Base-by-base conservation (phyloP, 2,329 filamentous ascomycete species). In the Fusarium udum region DNA sequence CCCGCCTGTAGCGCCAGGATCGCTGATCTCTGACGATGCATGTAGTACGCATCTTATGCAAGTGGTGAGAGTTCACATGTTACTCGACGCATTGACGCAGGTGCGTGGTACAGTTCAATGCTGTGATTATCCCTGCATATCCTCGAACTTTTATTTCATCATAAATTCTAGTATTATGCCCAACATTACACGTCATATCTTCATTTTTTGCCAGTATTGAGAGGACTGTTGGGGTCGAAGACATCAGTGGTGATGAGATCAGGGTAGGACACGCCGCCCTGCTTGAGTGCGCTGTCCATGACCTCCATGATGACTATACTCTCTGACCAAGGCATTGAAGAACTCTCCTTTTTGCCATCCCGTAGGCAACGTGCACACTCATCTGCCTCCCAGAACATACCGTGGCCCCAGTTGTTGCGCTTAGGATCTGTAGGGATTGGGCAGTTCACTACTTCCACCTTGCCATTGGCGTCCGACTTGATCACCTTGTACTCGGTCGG, bases 341-440 rank as follows among this genome's bases (percentile, higher is more conserved):
- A 87, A 79, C 93, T 94, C 85, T 97, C 92, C 78, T 91, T 88
- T 83, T 90, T 90, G 28, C 94, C 93, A 79, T 96, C 94, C 48
- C 92, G 86, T 64, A 97, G 79, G 74, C 92, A 93, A 51, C 91
- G 87, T 34, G 92, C 93, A 73, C 90, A 92, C 84, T 94, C 93
- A 80, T 95, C 93, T 3, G 93, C 93, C 81, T 95, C 92, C 92
- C 92, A 95, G 84, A 94, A 96, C 93, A 97, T 96, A 56, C 94
- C 94, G 73, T 94, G 92, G 16, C 93, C 94, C 83, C 84, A 87
- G 73, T 78, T 74, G 32, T 83, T 79, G 37, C 85, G 83, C 73
- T 82, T 84, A 31, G 82, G 76, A 76, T 90, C 88, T 62, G 80
- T 79, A 45, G 88, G 88, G 48, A 89, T 86, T 18, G 87, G 86